Base-by-base conservation (phyloP, 1,139 yeast genomes). In the Citeromyces hawaiiensis region DNA sequence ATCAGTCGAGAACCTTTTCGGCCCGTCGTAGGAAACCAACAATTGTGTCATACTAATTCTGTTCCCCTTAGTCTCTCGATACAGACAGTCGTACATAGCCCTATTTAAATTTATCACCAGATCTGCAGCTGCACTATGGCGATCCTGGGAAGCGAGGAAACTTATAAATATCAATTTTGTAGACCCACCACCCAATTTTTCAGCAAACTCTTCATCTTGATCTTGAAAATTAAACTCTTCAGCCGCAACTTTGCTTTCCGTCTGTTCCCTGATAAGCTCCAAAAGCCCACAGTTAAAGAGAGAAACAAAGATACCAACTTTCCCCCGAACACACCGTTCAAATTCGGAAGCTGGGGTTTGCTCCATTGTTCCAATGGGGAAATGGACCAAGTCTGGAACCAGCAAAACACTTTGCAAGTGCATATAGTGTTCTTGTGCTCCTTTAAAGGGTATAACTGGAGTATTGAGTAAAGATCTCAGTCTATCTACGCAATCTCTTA, bases 391-490 rank as follows among this genome's bases (percentile, higher is more conserved):
- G 37, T 55, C 58, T 1, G 61, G 60, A 8, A 54, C 46, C 8
- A 53, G 42, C 9, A 57, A 35, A 15, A 53, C 53, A 7, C 56
- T 55, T 39, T 48, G 49, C 36, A 56, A 48, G 38, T 52, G 50
- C 37, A 52, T 50, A 16, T 40, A 50, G 17, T 42, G 46, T 14
- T 46, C 47, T 6, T 39, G 13, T 2, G 38, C 45, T 8, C 38
- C 34, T 2, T 39, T 35, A 32, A 44, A 42, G 3, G 45, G 44
- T 10, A 40, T 38, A 2, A 40, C 46, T 17, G 52, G 57, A 3
- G 49, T 43, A 32, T 54, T 56, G 23, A 57, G 44, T 16, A 70
- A 52, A 8, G 61, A 63, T 35, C 65, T 63, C 47, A 77, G 67
- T 43, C 66, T 66, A 18, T 57, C 49, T 27, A 38, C 14, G 3